Percentiles rank a stretch among this genome's conserved stretches.
Evolutionary conservation across 352 stramenopile genomes (phyloP).

Genomic region (Pythium chondricola): DNA sequence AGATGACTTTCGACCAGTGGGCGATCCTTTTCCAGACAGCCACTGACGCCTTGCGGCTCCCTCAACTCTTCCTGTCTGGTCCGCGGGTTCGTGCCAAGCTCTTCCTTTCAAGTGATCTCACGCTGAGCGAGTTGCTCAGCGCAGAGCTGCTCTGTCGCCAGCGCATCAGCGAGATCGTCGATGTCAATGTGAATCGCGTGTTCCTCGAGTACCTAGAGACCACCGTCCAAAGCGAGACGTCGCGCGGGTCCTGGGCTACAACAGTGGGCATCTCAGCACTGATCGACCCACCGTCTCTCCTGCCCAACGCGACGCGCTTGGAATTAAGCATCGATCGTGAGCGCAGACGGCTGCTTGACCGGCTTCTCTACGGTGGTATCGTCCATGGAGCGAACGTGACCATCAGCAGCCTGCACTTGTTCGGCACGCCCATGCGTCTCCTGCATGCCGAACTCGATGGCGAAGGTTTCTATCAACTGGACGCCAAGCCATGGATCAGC

Average conservation of each 20-base stretch:
- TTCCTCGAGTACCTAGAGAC: constrained; percentile 27
- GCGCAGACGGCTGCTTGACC: constrained; percentile 15
- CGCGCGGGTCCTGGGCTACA: constrained; percentile 12
- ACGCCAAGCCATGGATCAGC: constrained; percentile 22
- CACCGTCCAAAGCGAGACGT: constrained; percentile 5
- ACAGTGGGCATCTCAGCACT: constrained; percentile 24
- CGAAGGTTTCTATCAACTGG: constrained; percentile 25
- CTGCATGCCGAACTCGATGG: constrained; percentile 17
- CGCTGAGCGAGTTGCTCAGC: constrained; percentile 20
- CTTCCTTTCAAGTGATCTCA: constrained; percentile 16
- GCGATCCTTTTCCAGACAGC: not conserved
- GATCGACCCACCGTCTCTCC: constrained; percentile 1
- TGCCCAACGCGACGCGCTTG: not conserved
- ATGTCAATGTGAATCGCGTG: constrained; percentile 12
- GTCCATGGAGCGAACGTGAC: constrained; percentile 11
- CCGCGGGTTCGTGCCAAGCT: constrained; percentile 26
- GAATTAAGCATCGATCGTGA: constrained; percentile 13
- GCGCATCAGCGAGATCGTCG: constrained; percentile 22
- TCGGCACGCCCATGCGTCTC: constrained; percentile 16
- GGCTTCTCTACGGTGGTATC: constrained; percentile 12
- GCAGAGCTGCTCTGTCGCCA: constrained; percentile 20
- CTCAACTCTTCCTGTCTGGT: constrained; percentile 15
- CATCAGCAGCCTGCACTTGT: constrained; percentile 18
- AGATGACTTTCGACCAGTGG: constrained; percentile 11
- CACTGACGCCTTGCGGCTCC: constrained; percentile 2